These are phyloP conservation scores for Capsella bursapastoris DNA, from an alignment of 345 rosid species.

Conservation along the genomic window DNA sequence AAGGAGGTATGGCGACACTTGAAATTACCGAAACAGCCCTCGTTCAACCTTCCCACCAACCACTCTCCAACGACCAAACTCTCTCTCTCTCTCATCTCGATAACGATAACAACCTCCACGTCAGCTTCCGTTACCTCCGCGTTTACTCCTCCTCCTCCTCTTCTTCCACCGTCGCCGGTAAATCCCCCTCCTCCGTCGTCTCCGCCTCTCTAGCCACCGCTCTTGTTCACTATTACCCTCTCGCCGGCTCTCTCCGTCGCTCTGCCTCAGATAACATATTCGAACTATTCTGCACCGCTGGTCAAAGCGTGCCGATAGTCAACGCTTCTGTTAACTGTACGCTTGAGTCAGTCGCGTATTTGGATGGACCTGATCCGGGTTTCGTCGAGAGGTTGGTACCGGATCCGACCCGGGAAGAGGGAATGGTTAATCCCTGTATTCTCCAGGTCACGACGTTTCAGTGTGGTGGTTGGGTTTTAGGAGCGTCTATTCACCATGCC, in stretches of 20 bases:
- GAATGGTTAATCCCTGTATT: conserved; percentile 60
- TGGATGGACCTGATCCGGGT: conserved; percentile 62
- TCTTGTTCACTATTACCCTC: conserved; percentile 68
- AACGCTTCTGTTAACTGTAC: conserved; percentile 63
- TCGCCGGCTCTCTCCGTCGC: conserved; percentile 56
- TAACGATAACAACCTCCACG: conserved; percentile 64
- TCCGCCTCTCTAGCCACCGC: conserved; percentile 61
- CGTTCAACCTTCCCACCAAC: conserved; percentile 55
- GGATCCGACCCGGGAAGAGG: conserved; percentile 56
- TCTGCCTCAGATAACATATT: conserved; percentile 45
- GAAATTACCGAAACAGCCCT: conserved; percentile 53
- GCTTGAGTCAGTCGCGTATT: conserved; percentile 55
- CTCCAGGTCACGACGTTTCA: conserved; percentile 75
- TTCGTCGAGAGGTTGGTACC: conserved; percentile 66
- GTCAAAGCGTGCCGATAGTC: conserved; percentile 64
- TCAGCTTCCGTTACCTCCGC: conserved; percentile 81
- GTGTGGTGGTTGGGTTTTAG: conserved; percentile 78
- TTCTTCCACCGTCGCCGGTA: conserved; percentile 40
- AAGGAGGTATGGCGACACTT: conserved; percentile 40
- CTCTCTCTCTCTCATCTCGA: conserved; percentile 78
- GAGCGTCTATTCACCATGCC: conserved; percentile 71
- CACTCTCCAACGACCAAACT: conserved; percentile 55
- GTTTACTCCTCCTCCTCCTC: conserved; percentile 49
- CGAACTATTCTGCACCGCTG: conserved; percentile 49
- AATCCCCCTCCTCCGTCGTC: conserved; percentile 48